Base-by-base conservation (phyloP, 257 asterid genomes). In the Nicotiana noctiflora region DNA sequence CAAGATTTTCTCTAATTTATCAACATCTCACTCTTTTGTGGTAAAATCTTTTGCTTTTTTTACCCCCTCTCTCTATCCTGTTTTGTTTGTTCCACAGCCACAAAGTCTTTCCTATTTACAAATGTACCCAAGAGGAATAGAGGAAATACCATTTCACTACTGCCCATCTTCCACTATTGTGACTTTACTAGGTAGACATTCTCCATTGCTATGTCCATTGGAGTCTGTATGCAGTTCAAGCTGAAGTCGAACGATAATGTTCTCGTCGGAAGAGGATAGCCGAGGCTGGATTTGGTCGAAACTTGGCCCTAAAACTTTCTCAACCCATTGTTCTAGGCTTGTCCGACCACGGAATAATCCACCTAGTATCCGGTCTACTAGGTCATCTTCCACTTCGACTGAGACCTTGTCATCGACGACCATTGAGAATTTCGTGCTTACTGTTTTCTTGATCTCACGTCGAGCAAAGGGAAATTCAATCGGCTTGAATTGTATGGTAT, bases 271-370 rank as follows among this genome's bases (percentile, higher is more conserved):
- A 0, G 85, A n/a, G 2, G 89, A 72, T 49, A 90, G n/a, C n/a
- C 67, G 87, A 5, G 86, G 53, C 82, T 85, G 89, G 46, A 94
- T 84, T 34, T 78, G 88, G 1, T 88, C 86, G 8, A 95, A 92
- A 67, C 92, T 84, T 1, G 98, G 99, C 4, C 74, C 86, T 72
- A 93, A 65, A 23, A 87, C 93, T 29, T 86, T 89, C 60, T 86
- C 91, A 2, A 91, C 85, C 99, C 99, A 95, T 79, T 91, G 90
- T 34, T 61, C 90, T 10, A 95, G 80, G 70, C 97, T 86, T 0
- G 88, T 87, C 62, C 80, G 83, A 37, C 91, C 98, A 23, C 89
- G 92, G 95, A 93, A 92, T 40, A 95, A 55, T 34, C 97, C 99
- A 11, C 95, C 97, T 15, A 91, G 31, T 83, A 93, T 90, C 83